These are phyloP conservation scores for Aureoboletus auriporus DNA, from an alignment of 768 basidiomycete genomes.

Conservation along the genomic window DNA sequence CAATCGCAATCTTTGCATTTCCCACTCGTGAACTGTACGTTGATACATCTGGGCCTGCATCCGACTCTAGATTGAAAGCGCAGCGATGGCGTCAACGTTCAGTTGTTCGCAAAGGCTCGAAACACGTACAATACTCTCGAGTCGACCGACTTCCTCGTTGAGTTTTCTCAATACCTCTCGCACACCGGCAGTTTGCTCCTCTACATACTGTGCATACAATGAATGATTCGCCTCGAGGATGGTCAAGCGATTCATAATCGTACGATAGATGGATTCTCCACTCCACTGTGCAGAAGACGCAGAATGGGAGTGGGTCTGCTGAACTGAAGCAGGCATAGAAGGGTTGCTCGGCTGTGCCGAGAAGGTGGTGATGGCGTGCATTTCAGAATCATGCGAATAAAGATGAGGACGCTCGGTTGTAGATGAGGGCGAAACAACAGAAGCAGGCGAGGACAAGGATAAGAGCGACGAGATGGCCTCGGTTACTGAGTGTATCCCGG, in stretches of 20 bases:
- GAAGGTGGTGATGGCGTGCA: neutral
- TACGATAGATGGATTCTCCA: conserved; percentile 93
- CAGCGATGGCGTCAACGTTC: neutral
- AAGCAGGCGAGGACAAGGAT: conserved; percentile 4
- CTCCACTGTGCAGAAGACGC: conserved; percentile 14
- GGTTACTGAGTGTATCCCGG: conserved; percentile 8
- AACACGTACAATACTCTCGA: conserved; percentile 69
- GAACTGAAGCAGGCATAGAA: neutral
- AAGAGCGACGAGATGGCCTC: conserved; percentile 23
- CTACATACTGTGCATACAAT: conserved; percentile 78
- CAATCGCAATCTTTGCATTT: conserved; percentile 58
- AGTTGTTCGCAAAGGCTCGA: neutral
- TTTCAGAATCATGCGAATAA: conserved; percentile 6
- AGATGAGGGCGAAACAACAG: neutral
- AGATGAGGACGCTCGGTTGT: conserved; percentile 1
- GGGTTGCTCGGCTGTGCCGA: conserved; percentile 8
- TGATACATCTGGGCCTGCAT: conserved; percentile 67
- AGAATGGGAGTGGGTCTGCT: conserved; percentile 4
- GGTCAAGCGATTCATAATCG: conserved; percentile 90
- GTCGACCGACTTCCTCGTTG: conserved; percentile 71
- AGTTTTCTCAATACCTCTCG: conserved; percentile 71
- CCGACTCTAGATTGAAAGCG: conserved; percentile 43
- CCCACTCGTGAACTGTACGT: conserved; percentile 63
- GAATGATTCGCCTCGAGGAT: conserved; percentile 86
- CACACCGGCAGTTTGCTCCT: conserved; percentile 79